Evolutionary conservation across 495 filamentous ascomycete genomes (phyloP), one percentile per base, ranked within the genome.

Genomic region (Penicillium bialowiezense): DNA sequence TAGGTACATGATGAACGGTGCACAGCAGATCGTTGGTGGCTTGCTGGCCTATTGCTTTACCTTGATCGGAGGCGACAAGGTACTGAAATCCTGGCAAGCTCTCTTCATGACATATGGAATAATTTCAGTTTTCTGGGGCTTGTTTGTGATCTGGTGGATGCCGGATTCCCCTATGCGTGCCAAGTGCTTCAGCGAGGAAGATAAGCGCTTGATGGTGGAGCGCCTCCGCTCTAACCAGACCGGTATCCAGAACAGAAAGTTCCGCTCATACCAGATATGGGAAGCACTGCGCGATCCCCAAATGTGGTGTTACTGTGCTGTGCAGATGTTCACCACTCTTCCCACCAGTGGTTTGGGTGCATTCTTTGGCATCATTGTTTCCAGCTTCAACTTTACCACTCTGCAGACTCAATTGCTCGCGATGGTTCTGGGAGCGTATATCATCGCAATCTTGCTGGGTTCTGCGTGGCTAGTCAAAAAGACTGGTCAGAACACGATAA

Each of bases 381-480:
- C 48, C 1, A 56, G 69, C 1, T 77, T 79, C 21, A 58, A 76
- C 0, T 79, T 72, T 41, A 68, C 58, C 0, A 54, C 63, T 0
- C 53, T 75, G 24, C 68, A 77, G 44, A 75, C 69, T 5, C 73
- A 73, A 38, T 56, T 77, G 28, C 56, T 77, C 9, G 78, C 83
- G 14, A 89, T 89, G 82, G 83, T 88, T 5, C 67, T 88, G 1
- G 85, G 86, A 5, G 80, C 77, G 31, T 87, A 85, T 49, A 87
- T 89, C 51, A 63, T 63, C 21, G 12, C 84, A 26, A 79, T 87
- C 12, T 63, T 89, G 21, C 59, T 88, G 29, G 70, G 69, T 3
- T 84, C 81, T 1, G 75, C 81, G 2, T 88, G 75, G 75, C 58
- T 89, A 1, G 85, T 85, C 3, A 84, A 82, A 59, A 80, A 71